phyloP scores from a whole-genome alignment of 2,329 filamentous ascomycete species.

The Fusarium fujikuroi region DNA sequence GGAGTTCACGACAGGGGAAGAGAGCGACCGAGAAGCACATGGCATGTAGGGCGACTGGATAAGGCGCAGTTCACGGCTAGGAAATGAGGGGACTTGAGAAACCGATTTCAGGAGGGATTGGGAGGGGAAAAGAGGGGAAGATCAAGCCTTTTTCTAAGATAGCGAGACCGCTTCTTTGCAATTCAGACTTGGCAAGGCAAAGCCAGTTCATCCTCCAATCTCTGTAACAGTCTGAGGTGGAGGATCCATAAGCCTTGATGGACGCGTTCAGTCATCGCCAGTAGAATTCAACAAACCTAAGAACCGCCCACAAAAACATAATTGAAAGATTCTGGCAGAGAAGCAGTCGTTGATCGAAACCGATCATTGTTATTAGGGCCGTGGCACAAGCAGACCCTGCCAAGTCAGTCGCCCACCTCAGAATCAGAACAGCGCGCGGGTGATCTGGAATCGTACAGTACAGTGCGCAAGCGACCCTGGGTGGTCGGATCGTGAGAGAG shows the following conservation, averaged over 20 bases:
- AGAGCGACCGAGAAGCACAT: constrained; percentile 12
- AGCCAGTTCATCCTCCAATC: background rate
- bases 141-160: constrained; percentile 9
- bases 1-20: constrained; percentile 32
- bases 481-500: constrained; percentile 36
- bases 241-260: background rate
- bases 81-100: constrained; percentile 16
- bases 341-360: background rate
- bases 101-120: constrained; percentile 16
- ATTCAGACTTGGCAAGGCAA: background rate
- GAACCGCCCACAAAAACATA: constrained; percentile 6
- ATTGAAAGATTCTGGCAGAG: background rate
- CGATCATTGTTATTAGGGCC: constrained; percentile 19
- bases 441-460: constrained; percentile 42
- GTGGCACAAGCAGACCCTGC: constrained; percentile 40
- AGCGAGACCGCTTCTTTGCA: constrained; percentile 2
- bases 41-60: constrained; percentile 24
- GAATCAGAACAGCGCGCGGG: constrained; percentile 33
- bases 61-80: constrained; percentile 30
- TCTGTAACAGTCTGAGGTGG: background rate
- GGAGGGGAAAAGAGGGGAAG: constrained; percentile 18
- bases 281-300: background rate
- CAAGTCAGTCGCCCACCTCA: constrained; percentile 37
- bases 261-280: background rate
- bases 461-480: constrained; percentile 31